Conservation (phyloP, 2,329 filamentous ascomycete species). For the Elsinoe ampelina region DNA sequence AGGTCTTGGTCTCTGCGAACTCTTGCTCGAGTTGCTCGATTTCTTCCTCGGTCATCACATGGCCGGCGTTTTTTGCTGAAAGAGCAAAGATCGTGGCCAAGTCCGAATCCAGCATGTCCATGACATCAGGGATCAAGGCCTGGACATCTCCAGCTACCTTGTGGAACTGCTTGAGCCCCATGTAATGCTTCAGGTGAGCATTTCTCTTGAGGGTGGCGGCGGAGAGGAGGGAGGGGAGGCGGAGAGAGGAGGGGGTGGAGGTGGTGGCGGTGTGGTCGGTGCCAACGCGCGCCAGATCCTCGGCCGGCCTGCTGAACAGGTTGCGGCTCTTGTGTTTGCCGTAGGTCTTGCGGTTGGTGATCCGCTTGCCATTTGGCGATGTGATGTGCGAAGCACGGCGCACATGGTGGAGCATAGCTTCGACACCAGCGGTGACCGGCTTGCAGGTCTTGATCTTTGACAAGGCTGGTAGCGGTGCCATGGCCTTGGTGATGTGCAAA, state of each 20-base stretch:
- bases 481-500: not conserved
- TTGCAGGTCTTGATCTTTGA: not conserved
- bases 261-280: not conserved
- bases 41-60: not conserved
- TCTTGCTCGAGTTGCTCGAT: slow-evolving; percentile 1
- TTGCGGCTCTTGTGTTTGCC: not conserved
- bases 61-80: not conserved
- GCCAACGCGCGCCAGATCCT: not conserved
- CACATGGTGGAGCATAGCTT: not conserved
- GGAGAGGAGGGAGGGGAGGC: not conserved
- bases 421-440: not conserved
- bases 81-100: not conserved
- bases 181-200: not conserved
- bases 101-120: not conserved
- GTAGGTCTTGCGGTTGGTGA: not conserved
- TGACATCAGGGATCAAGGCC: not conserved
- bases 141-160: not conserved
- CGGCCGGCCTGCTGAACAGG: not conserved
- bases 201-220: not conserved
- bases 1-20: not conserved
- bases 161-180: not conserved
- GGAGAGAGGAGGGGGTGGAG: not conserved
- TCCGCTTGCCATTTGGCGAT: not conserved
- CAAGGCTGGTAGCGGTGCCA: not conserved
- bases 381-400: not conserved